These are phyloP conservation scores for Saraca asoca DNA, from an alignment of 331 rosid genomes.

Conservation along the genomic window DNA sequence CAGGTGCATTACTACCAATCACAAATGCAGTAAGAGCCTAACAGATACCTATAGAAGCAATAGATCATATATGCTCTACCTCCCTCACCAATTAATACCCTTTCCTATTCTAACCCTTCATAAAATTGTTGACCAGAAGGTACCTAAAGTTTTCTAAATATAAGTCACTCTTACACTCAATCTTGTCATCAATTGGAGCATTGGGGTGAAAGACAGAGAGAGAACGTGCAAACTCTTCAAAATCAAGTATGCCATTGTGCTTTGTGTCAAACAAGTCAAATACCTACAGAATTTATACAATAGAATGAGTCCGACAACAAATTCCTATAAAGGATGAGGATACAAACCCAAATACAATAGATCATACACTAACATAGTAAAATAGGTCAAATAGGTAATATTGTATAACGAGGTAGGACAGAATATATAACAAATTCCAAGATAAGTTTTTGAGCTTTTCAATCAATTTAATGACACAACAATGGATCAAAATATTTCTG, in stretches of 20 bases:
- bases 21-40: conserved; percentile 21
- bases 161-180: conserved; percentile 51
- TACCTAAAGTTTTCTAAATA: conserved; percentile 13
- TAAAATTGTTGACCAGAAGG: conserved; percentile 20
- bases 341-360: neutral
- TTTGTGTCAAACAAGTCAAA: conserved; percentile 62
- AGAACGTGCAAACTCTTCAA: conserved; percentile 63
- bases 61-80: conserved; percentile 11
- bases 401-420: no score
- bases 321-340: no score
- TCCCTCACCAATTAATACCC: conserved; percentile 30
- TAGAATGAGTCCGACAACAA: neutral
- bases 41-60: conserved; percentile 26
- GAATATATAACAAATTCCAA: no score
- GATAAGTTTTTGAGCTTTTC: no score
- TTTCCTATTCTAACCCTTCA: conserved; percentile 29
- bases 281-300: conserved; percentile 43
- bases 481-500: neutral
- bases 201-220: conserved; percentile 68
- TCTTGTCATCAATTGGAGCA: conserved; percentile 60
- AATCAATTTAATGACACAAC: neutral
- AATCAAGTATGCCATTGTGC: conserved; percentile 64
- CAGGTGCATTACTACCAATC: conserved; percentile 23
- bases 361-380: neutral
- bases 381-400: neutral